A percentile compares a stretch with the other conserved stretches of the same genome.
Evolutionary conservation across 1,284 basidiomycete species (phyloP).

Genomic region (Macrocybe sp.): DNA sequence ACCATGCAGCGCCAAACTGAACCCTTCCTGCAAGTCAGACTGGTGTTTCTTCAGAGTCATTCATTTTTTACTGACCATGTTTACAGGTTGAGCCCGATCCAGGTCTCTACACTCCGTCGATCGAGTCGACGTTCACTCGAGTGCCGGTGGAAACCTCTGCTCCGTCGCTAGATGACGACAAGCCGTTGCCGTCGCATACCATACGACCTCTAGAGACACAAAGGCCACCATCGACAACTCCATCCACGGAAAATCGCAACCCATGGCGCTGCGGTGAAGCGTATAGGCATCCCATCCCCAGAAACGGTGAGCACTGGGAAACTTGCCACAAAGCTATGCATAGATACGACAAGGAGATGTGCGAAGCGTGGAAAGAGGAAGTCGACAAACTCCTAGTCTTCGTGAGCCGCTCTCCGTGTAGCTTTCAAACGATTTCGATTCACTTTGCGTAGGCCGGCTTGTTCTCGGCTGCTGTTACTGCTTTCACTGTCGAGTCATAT

Average conservation of each 20-base stretch:
- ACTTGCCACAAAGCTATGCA: constrained; percentile 2
- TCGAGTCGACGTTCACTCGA: too few species aligned
- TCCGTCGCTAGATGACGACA: too few species aligned
- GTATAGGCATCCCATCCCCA: constrained; percentile 10
- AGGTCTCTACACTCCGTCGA: too few species aligned
- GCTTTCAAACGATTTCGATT: not conserved
- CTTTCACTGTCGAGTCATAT: constrained; percentile 16
- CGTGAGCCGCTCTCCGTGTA: constrained; percentile 7
- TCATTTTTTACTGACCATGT: too few species aligned
- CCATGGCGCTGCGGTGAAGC: constrained; percentile 12
- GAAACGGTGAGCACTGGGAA: constrained; percentile 12
- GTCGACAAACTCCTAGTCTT: constrained; percentile 16
- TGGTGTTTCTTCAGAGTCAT: too few species aligned
- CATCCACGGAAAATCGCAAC: not conserved
- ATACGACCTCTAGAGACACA: too few species aligned
- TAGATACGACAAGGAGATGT: constrained; percentile 11
- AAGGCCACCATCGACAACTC: too few species aligned
- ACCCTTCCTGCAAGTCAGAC: too few species aligned
- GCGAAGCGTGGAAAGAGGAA: constrained; percentile 14
- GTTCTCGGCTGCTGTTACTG: constrained; percentile 16
- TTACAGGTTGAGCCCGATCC: too few species aligned
- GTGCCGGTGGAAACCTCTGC: too few species aligned
- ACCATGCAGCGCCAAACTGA: too few species aligned
- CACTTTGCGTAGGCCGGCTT: constrained; percentile 14
- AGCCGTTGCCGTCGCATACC: too few species aligned